Percentiles rank a stretch among this genome's conserved stretches.
Evolutionary conservation across 2,329 filamentous ascomycete genomes (phyloP).

Genomic region (Stachybotrys chlorohalonatus): DNA sequence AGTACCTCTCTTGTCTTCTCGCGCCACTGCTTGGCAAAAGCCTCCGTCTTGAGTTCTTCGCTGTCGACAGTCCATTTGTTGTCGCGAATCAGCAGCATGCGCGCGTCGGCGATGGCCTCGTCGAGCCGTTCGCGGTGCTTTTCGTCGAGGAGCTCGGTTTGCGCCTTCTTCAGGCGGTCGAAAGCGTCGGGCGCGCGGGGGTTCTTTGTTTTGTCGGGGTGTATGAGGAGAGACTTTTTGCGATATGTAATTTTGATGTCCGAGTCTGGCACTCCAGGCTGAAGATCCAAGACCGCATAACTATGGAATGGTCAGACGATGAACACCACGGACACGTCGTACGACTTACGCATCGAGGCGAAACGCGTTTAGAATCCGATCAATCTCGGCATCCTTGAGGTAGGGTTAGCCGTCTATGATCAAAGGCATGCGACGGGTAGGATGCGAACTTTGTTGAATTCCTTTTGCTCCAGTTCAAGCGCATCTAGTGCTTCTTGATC

Average conservation of each 20-base stretch:
- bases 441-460: conserved; percentile 70
- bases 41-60: conserved; percentile 73
- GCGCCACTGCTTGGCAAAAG: conserved; percentile 79
- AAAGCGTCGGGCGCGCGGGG: conserved; percentile 88
- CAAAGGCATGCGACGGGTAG: neutral
- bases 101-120: conserved; percentile 91
- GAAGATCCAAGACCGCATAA: conserved; percentile 91
- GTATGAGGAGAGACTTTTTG: conserved; percentile 97
- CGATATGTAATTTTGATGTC: conserved; percentile 94
- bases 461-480: conserved; percentile 77
- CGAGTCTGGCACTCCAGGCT: conserved; percentile 88
- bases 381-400: conserved; percentile 80
- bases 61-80: conserved; percentile 88
- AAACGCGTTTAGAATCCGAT: conserved; percentile 87
- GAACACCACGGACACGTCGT: neutral
- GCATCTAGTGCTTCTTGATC: conserved; percentile 71
- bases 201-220: conserved; percentile 96
- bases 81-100: conserved; percentile 89
- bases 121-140: conserved; percentile 81
- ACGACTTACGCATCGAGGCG: conserved; percentile 50
- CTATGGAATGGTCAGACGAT: conserved; percentile 26
- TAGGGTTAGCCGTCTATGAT: conserved; percentile 5
- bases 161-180: conserved; percentile 91
- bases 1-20: conserved; percentile 85
- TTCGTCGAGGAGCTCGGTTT: conserved; percentile 85